Evolutionary conservation across 1,284 basidiomycete species (phyloP), one percentile per base, ranked within the genome.

Genomic region (Cryptococcus sp.): DNA sequence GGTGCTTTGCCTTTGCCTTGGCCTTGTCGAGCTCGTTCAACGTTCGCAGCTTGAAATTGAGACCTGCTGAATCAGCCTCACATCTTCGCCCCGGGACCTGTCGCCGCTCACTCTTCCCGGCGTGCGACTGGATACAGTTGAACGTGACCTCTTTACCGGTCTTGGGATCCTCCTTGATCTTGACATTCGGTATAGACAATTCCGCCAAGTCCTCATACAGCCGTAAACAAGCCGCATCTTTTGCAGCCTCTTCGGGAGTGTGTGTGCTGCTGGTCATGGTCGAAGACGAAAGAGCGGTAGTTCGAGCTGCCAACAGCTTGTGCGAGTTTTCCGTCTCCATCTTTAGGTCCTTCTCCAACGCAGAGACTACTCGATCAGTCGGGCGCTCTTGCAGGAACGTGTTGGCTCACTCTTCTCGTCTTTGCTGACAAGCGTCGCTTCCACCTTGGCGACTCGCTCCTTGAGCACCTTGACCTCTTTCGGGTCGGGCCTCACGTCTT

Each of bases 391-490:
- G 28, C 28, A 31, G 28, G 14, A 31, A 14, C 9, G 7, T 7
- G 28, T 7, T 14, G 28, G 56, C 69, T 55, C 51, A 74, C 72
- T 52, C 48, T 65, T 59, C 18, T 56, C 55, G 18, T 71, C 65
- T 47, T 63, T 65, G 39, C 44, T 44, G 43, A 64, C 60, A 18
- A 60, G 43, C 14, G 56, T 48, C 21, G 53, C 54, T 34, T 62
- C 56, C 5, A 60, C 39, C 50, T 60, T 76, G 2, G 83, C 72
- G 50, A 89, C 62, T 59, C 87, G 82, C 9, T 78, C 75, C 22
- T 76, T 75, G 21, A 70, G 45, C 24, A 61, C 68, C 21, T 62
- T 59, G n/a, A 64, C 35, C 38, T 66, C 63, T 51, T 68, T 68
- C n/a, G 56, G 50, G 45, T 65, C 58, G 11, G 53, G 45, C 39